Conservation (phyloP, 2,329 filamentous ascomycete genomes). For the Fusarium nanum region DNA sequence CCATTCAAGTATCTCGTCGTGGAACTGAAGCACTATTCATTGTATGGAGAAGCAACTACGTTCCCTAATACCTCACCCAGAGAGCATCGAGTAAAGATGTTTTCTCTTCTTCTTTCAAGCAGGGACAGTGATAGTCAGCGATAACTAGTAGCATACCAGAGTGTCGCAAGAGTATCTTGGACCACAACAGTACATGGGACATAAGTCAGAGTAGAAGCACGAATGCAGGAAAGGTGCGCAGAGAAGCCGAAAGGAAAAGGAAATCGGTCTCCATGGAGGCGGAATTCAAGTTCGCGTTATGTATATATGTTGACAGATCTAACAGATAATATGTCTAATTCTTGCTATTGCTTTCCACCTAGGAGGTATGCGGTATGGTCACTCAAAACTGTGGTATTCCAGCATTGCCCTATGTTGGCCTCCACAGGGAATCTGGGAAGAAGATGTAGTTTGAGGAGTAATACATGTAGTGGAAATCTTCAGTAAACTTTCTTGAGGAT, state of each 20-base stretch:
- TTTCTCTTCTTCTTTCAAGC: background rate
- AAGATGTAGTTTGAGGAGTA: background rate
- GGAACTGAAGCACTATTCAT: background rate
- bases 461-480: background rate
- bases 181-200: too few relatives aligned
- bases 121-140: background rate
- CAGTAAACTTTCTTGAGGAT: too few relatives aligned
- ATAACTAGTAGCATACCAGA: rapidly evolving
- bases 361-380: background rate
- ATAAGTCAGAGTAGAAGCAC: background rate
- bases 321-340: background rate
- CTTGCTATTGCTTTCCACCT: background rate
- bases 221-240: background rate
- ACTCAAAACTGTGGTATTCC: background rate
- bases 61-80: rapidly evolving
- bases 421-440: rapidly evolving
- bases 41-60: background rate
- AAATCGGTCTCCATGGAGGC: background rate
- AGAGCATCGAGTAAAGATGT: rapidly evolving
- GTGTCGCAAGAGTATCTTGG: too few relatives aligned
- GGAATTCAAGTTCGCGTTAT: background rate
- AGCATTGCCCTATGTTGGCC: rapidly evolving
- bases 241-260: too few relatives aligned
- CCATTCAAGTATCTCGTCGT: rapidly evolving
- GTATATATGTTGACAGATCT: background rate